A percentile compares a stretch with the other conserved stretches of the same genome.
phyloP scores from a whole-genome alignment of 2,329 filamentous ascomycete species.

The Nannizziopsis arthrosporioides region DNA sequence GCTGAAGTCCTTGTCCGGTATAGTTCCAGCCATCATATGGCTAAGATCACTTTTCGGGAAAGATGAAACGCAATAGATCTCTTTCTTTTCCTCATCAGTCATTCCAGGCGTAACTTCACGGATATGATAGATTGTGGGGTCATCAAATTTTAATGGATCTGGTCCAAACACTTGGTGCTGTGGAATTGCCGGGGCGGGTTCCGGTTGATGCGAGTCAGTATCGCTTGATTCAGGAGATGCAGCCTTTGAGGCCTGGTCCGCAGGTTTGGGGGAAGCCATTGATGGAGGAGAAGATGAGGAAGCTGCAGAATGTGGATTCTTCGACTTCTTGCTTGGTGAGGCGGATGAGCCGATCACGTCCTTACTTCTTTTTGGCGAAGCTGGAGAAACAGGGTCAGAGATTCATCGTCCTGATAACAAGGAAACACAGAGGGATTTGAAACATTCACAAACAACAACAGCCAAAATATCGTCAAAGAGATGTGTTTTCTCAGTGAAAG shows the following conservation, averaged over 20 bases:
- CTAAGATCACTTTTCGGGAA: slow-evolving; percentile 73
- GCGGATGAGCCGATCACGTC: slow-evolving; percentile 22
- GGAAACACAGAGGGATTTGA: not conserved
- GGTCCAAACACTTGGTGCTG: slow-evolving; percentile 83
- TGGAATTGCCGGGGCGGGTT: slow-evolving; percentile 49
- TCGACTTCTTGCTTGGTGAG: slow-evolving; percentile 30
- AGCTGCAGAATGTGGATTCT: slow-evolving; percentile 26
- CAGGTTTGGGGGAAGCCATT: slow-evolving; percentile 37
- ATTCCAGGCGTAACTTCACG: slow-evolving; percentile 61
- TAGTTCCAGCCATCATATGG: slow-evolving; percentile 75
- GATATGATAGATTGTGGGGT: slow-evolving; percentile 92
- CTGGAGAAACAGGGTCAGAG: slow-evolving; percentile 3
- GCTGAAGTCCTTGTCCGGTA: slow-evolving; percentile 91
- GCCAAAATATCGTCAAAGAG: not conserved
- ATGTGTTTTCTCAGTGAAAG: not conserved
- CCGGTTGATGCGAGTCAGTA: slow-evolving; percentile 48
- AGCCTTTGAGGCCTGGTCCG: slow-evolving; percentile 50
- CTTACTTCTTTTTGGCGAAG: slow-evolving; percentile 13
- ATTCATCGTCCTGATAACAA: not conserved
- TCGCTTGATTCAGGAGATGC: slow-evolving; percentile 52
- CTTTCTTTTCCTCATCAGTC: slow-evolving; percentile 71
- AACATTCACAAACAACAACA: not conserved
- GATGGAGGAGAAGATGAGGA: slow-evolving; percentile 33
- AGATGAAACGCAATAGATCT: slow-evolving; percentile 74
- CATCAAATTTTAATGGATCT: slow-evolving; percentile 78